phyloP scores from a whole-genome alignment of 2,329 filamentous ascomycete genomes.

The Cladosporium sp. region DNA sequence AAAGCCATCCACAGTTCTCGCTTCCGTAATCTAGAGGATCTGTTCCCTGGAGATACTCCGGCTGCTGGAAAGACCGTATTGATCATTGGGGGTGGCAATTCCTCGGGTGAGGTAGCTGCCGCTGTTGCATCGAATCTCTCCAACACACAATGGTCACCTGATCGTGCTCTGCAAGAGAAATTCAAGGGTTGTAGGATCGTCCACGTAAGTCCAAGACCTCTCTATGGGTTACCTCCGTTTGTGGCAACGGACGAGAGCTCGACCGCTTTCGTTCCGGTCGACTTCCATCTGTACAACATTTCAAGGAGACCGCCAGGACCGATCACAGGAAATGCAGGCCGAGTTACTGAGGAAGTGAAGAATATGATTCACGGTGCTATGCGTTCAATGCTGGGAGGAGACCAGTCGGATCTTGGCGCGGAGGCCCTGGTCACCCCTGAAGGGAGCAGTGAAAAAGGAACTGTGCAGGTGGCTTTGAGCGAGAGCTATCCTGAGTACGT shows the following conservation, averaged over 20 bases:
- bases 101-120: conserved; percentile 73
- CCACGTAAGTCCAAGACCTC: conserved; percentile 68
- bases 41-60: conserved; percentile 23
- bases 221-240: conserved; percentile 68
- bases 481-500: conserved; percentile 75
- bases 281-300: conserved; percentile 71
- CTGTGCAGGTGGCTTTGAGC: conserved; percentile 67
- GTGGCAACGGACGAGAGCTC: conserved; percentile 38
- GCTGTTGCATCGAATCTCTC: conserved; percentile 72
- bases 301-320: conserved; percentile 59
- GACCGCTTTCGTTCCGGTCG: conserved; percentile 67
- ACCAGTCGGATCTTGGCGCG: conserved; percentile 42
- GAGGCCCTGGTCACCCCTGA: conserved; percentile 26
- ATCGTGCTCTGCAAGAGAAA: conserved; percentile 22
- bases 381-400: conserved; percentile 43
- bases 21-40: conserved; percentile 56
- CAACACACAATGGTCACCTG: conserved; percentile 57
- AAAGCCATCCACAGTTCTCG: conserved; percentile 68
- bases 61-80: conserved; percentile 61
- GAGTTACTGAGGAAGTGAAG: conserved; percentile 56
- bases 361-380: conserved; percentile 31
- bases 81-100: conserved; percentile 79
- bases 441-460: conserved; percentile 14
- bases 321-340: conserved; percentile 64
- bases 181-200: conserved; percentile 57